Evolutionary conservation across 768 basidiomycete species (phyloP).

Genomic region (Fibroporia radiculosa): DNA sequence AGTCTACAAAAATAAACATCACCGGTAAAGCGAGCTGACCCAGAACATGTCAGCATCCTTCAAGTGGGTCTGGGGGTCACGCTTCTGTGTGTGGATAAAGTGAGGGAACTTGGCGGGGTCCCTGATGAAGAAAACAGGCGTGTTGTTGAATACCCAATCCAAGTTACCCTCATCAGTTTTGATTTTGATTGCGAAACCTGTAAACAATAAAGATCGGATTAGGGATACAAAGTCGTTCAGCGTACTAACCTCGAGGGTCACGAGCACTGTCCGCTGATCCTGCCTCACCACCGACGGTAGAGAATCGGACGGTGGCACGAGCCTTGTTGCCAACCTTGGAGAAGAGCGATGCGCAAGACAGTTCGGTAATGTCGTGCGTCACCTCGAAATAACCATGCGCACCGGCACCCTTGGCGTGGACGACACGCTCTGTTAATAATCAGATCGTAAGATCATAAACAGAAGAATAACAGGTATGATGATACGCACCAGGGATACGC

Average conservation of each 20-base stretch:
- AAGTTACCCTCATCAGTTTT: slow-evolving; percentile 87
- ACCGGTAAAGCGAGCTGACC: slow-evolving; percentile 31
- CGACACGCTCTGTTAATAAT: slow-evolving; percentile 60
- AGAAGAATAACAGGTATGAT: neutral
- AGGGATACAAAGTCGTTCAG: neutral
- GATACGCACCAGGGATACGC: slow-evolving; percentile 61
- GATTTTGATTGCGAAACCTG: slow-evolving; percentile 84
- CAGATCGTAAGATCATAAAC: neutral
- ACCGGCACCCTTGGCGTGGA: slow-evolving; percentile 88
- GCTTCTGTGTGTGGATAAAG: slow-evolving; percentile 91
- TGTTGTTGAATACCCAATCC: slow-evolving; percentile 92
- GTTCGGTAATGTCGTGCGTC: slow-evolving; percentile 78
- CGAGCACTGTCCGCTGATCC: slow-evolving; percentile 91
- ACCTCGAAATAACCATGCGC: slow-evolving; percentile 92
- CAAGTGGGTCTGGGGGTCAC: slow-evolving; percentile 86
- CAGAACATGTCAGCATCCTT: slow-evolving; percentile 85
- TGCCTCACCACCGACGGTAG: slow-evolving; percentile 84
- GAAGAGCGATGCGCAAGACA: slow-evolving; percentile 67
- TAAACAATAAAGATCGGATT: neutral
- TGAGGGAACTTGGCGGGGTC: slow-evolving; percentile 88
- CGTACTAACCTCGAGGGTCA: slow-evolving; percentile 54
- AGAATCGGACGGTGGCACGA: slow-evolving; percentile 78
- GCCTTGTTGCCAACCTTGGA: slow-evolving; percentile 60
- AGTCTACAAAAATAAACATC: neutral
- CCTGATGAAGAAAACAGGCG: slow-evolving; percentile 85